Percentiles rank a stretch among this genome's conserved stretches.
These are phyloP conservation scores for Furculomyces boomerangus DNA, from an alignment of 371 early-diverging fungal genomes.

Conservation along the genomic window DNA sequence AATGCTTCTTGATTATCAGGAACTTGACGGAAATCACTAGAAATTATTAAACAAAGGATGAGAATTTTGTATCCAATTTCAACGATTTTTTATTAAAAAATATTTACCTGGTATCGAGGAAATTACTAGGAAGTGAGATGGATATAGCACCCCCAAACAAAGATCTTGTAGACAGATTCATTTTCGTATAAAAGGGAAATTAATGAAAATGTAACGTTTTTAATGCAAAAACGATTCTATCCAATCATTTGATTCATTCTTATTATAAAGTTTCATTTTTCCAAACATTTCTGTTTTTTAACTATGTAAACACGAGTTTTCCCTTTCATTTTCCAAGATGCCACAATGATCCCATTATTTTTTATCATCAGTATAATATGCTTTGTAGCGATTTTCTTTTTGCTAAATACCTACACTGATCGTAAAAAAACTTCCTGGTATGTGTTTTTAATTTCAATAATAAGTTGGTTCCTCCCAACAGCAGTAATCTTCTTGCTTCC, in stretches of 20 bases:
- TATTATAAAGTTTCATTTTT: background rate
- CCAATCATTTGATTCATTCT: background rate
- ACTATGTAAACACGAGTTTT: background rate
- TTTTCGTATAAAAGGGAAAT: background rate
- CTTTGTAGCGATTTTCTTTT: slow-evolving; percentile 31
- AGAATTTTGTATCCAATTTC: background rate
- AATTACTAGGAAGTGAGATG: slow-evolving; percentile 29
- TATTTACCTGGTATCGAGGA: slow-evolving; percentile 26
- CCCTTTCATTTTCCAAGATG: background rate
- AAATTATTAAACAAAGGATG: slow-evolving; percentile 4
- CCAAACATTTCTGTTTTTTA: background rate
- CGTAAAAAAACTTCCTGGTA: slow-evolving; percentile 43
- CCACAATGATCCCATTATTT: slow-evolving; percentile 24
- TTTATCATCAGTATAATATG: slow-evolving; percentile 28
- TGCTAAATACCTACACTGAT: slow-evolving; percentile 58
- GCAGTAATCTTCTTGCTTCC: slow-evolving; percentile 76
- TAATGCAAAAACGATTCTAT: background rate
- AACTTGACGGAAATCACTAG: slow-evolving; percentile 50
- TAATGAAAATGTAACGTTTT: background rate
- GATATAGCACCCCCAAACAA: slow-evolving; percentile 52
- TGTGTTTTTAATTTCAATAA: slow-evolving; percentile 36
- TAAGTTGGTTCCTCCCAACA: slow-evolving; percentile 79
- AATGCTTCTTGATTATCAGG: slow-evolving; percentile 82
- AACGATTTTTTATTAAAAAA: too few species aligned
- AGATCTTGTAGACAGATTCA: slow-evolving; percentile 10